phyloP scores from a whole-genome alignment of 352 stramenopile species.

The Globisporangium paroecandrum region DNA sequence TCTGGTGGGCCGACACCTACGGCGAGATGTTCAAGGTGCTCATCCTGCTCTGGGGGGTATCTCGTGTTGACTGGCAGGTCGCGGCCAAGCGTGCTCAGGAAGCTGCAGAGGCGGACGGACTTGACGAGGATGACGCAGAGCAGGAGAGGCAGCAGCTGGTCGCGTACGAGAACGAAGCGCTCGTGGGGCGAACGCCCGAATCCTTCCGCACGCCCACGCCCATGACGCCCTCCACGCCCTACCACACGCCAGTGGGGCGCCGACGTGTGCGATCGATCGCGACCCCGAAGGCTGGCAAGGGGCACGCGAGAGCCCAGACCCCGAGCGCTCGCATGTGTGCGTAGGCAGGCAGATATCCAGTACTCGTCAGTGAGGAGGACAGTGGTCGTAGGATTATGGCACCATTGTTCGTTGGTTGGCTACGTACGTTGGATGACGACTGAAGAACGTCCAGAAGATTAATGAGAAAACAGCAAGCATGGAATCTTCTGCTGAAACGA shows the following conservation, averaged over 20 bases:
- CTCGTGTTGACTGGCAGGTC: constrained; percentile 43
- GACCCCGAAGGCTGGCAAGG: not conserved
- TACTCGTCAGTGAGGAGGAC: not conserved
- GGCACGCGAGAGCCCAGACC: constrained; percentile 1
- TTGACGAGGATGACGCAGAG: constrained; percentile 22
- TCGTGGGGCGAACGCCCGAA: constrained; percentile 33
- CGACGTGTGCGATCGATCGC: constrained; percentile 25
- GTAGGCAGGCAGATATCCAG: not conserved
- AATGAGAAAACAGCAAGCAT: too few species aligned
- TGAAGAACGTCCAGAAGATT: too few species aligned
- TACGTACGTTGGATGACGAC: too few species aligned
- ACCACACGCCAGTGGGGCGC: constrained; percentile 35
- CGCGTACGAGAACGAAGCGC: constrained; percentile 45
- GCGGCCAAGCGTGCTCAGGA: constrained; percentile 31
- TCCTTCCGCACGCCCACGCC: constrained; percentile 33
- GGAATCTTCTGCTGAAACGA: too few species aligned
- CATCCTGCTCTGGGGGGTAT: constrained; percentile 41
- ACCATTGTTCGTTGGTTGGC: not conserved
- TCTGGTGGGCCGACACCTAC: constrained; percentile 48
- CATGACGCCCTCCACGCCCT: constrained; percentile 28
- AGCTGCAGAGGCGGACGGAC: constrained; percentile 28
- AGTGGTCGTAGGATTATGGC: not conserved
- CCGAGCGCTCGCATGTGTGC: constrained; percentile 15
- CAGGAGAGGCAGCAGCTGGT: constrained; percentile 34
- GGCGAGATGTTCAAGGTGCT: constrained; percentile 47